Evolutionary conservation across 2,329 filamentous ascomycete species (phyloP).

Genomic region (Sporothrix globosa): DNA sequence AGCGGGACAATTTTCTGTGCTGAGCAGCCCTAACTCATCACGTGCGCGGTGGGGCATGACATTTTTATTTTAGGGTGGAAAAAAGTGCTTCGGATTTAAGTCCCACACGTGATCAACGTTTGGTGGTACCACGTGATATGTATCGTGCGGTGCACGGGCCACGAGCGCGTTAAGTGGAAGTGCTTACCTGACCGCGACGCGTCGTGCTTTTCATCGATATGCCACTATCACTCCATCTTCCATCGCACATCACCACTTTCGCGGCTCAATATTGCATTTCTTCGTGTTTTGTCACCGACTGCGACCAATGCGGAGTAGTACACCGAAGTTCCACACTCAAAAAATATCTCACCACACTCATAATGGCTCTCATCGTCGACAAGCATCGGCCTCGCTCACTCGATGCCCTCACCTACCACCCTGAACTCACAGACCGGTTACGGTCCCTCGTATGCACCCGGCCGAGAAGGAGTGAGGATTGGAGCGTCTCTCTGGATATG

Average conservation of each 20-base stretch:
- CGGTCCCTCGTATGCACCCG: conserved; percentile 71
- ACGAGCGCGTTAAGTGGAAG: conserved; percentile 32
- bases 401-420: conserved; percentile 81
- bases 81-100: neutral
- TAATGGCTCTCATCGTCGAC: conserved; percentile 71
- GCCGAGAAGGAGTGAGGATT: too few species aligned
- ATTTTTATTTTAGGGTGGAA: neutral
- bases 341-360: conserved; percentile 26
- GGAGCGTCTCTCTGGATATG: neutral
- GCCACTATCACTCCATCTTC: neutral
- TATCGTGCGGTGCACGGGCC: conserved; percentile 28
- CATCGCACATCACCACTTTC: neutral
- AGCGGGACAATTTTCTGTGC: conserved; percentile 33
- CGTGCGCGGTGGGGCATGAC: conserved; percentile 25
- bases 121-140: conserved; percentile 13
- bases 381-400: conserved; percentile 74
- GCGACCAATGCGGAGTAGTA: neutral
- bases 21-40: conserved; percentile 35
- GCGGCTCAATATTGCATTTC: neutral
- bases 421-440: conserved; percentile 83
- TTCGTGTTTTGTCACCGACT: neutral
- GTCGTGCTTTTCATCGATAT: conserved; percentile 27
- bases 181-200: conserved; percentile 31
- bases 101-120: neutral
- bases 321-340: neutral